A percentile compares a stretch with the other conserved stretches of the same genome.
These are phyloP conservation scores for Gentiana macrophylla DNA, from an alignment of 257 asterid genomes.

Conservation along the genomic window DNA sequence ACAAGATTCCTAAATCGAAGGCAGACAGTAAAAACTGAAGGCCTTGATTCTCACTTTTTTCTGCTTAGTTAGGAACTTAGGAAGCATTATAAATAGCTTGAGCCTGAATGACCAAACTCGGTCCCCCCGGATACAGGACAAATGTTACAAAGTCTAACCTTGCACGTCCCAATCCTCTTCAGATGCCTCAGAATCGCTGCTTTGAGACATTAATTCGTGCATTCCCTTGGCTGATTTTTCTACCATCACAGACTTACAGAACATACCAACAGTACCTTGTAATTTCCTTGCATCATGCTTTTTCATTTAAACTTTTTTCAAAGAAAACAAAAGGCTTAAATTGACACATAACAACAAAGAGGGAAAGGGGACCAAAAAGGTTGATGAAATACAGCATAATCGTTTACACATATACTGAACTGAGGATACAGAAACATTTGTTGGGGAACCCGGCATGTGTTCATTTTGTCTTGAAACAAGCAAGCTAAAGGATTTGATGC, in stretches of 20 bases:
- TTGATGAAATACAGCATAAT: constrained; percentile 1
- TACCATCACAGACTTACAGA: constrained; percentile 30
- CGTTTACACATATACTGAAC: constrained; percentile 10
- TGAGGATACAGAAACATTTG: constrained; percentile 53
- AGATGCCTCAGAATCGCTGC: constrained; percentile 36
- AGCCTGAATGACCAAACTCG: too few species aligned
- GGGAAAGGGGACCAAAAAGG: neutral
- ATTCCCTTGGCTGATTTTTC: constrained; percentile 33
- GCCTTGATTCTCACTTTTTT: too few species aligned
- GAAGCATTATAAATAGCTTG: too few species aligned
- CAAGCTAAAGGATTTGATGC: constrained; percentile 39
- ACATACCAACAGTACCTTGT: constrained; percentile 23
- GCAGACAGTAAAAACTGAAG: too few species aligned
- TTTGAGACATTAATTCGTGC: constrained; percentile 32
- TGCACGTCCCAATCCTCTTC: constrained; percentile 34
- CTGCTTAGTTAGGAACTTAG: too few species aligned
- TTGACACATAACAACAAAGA: constrained; percentile 1
- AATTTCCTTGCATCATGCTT: constrained; percentile 37
- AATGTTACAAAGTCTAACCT: constrained; percentile 29
- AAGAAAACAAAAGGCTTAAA: constrained; percentile 25
- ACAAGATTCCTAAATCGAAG: too few species aligned
- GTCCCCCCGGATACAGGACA: too few species aligned
- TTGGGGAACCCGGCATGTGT: constrained; percentile 25
- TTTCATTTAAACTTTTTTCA: constrained; percentile 12
- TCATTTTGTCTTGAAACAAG: constrained; percentile 27